Evolutionary conservation across 192 early-diverging fungal genomes (phyloP).

Genomic region (Coemansia sp.): DNA sequence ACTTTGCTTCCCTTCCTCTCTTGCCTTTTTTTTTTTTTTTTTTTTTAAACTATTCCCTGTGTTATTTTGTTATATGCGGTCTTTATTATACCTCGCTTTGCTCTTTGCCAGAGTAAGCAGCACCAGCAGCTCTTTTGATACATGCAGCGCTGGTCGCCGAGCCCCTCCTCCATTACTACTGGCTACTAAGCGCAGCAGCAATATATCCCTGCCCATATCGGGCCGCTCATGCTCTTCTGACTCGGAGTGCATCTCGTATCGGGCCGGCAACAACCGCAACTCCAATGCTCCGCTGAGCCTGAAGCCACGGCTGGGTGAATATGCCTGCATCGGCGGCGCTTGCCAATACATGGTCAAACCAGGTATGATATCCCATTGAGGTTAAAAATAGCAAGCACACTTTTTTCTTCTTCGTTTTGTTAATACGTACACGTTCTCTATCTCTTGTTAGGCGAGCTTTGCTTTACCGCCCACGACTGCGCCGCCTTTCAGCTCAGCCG

Average conservation of each 20-base stretch:
- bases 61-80: slow-evolving; percentile 3
- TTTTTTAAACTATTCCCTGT: not conserved
- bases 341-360: slow-evolving; percentile 62
- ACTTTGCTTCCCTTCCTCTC: not conserved
- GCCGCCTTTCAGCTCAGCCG: slow-evolving; percentile 50
- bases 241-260: slow-evolving; percentile 40
- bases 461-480: slow-evolving; percentile 54
- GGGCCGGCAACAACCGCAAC: slow-evolving; percentile 15
- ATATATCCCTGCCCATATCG: not conserved
- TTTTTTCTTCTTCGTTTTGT: not conserved
- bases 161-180: not conserved
- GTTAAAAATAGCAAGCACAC: not conserved
- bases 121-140: not conserved
- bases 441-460: slow-evolving; percentile 45
- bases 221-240: slow-evolving; percentile 31
- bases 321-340: slow-evolving; percentile 55
- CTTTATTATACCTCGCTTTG: slow-evolving; percentile 1
- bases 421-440: slow-evolving; percentile 4
- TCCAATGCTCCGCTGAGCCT: slow-evolving; percentile 6
- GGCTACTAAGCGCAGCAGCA: slow-evolving; percentile 4
- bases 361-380: slow-evolving; percentile 24
- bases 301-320: slow-evolving; percentile 52
- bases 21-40: not conserved
- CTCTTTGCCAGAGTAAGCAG: not conserved
- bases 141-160: slow-evolving; percentile 2